Base-by-base conservation (phyloP, 139 green algal species). In the Ettlia oleoabundans region DNA sequence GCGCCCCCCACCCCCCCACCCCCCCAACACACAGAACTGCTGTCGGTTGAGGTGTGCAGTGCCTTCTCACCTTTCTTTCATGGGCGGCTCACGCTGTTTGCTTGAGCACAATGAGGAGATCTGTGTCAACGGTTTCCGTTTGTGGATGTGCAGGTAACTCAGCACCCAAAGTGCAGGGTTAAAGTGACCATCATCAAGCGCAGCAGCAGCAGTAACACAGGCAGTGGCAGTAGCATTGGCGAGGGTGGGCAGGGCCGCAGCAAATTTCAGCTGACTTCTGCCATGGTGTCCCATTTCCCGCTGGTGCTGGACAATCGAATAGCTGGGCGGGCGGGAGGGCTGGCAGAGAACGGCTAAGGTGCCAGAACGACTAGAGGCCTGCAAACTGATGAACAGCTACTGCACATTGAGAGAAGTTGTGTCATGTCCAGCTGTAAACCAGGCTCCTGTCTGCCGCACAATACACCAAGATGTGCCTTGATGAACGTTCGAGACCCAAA, bases 221-320 rank as follows among this genome's bases (percentile, higher is more conserved):
- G 55, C 55, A 58, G 15, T 58, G 15, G 47, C 55, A 65, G 18
- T 22, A n/a, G 55, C 55, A 65, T 26, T 8, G 64, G 32, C 33
- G 64, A 2, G 33, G 33, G 33, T 15, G 35, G 28, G 5, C 2
- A 26, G 19, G 22, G 66, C 66, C 38, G 67, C 67, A 38, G 67
- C 67, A 75, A 75, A 40, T 33, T 75, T 18, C 67, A 75, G 38
- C 40, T 75, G 8, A 58, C 3, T 8, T 43, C 67, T 22, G 13
- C 55, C 5, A 75, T 75, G 19, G 40, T 75, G 67, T 26, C 67
- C 2, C 67, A 75, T 37, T 58, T 75, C 38, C 67, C 67, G 2
- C 4, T 75, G 1, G 40, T 26, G 19, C 22, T 75, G 18, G 67
- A 75, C 67, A 32, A 58, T 18, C 67, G 67, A 35, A 75, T 75